Percentiles rank a stretch among this genome's conserved stretches.
These are phyloP conservation scores for Pythium aristosporum DNA, from an alignment of 352 stramenopile genomes.

Conservation along the genomic window DNA sequence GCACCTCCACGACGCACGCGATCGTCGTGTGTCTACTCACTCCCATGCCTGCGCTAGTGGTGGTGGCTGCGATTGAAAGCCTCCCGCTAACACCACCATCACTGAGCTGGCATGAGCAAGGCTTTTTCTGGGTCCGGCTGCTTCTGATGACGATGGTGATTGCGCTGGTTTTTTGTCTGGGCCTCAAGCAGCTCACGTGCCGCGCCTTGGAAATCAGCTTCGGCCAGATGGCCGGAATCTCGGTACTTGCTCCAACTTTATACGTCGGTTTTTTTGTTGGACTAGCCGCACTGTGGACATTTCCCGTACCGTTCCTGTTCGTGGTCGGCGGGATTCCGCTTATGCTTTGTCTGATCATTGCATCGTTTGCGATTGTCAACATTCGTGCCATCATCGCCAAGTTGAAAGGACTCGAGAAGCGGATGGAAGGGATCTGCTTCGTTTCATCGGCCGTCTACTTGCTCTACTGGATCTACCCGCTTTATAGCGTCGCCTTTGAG, in stretches of 20 bases:
- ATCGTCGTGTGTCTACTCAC: constrained; percentile 1
- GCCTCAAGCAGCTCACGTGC: not conserved
- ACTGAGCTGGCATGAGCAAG: not conserved
- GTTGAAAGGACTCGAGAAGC: not conserved
- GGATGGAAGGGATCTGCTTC: not conserved
- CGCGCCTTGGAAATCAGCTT: not conserved
- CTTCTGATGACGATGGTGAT: not conserved
- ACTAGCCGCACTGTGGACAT: constrained; percentile 3
- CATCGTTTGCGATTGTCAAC: not conserved
- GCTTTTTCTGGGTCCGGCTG: not conserved
- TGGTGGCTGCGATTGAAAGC: not conserved
- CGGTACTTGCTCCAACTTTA: not conserved
- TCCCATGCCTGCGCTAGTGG: not conserved
- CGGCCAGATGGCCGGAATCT: not conserved
- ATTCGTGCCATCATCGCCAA: not conserved
- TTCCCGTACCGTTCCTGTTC: constrained; percentile 13
- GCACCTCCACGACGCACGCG: not conserved
- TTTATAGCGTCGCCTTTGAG: not conserved
- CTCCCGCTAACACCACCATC: not conserved
- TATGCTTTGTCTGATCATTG: not conserved
- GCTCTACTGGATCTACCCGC: not conserved
- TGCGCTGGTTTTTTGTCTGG: not conserved
- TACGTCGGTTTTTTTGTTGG: not conserved
- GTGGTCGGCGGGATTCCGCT: not conserved
- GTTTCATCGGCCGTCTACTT: not conserved